phyloP scores from a whole-genome alignment of 2,329 filamentous ascomycete species.

The Drechslera avenae region DNA sequence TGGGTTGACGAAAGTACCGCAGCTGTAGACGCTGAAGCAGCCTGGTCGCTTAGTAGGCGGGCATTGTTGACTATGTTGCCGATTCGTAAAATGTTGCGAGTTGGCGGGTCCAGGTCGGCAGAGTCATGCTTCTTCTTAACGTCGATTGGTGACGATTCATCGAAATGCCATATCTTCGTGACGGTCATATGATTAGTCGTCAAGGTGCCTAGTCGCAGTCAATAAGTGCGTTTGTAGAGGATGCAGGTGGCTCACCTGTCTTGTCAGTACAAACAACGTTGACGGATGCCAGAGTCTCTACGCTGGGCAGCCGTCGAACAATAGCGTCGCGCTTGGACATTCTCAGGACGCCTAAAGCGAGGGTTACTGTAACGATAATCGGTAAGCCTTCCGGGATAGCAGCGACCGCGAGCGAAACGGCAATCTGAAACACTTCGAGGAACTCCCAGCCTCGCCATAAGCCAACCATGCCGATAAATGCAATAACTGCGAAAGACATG shows the following conservation, averaged over 20 bases:
- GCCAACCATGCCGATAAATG: constrained; percentile 87
- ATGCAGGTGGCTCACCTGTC: constrained; percentile 64
- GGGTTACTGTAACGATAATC: constrained; percentile 96
- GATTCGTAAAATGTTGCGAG: constrained; percentile 81
- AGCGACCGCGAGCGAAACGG: constrained; percentile 92
- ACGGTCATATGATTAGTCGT: constrained; percentile 99
- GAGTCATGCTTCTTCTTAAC: constrained; percentile 60
- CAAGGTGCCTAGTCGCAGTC: constrained; percentile 68
- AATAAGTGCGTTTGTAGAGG: not conserved
- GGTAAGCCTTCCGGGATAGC: constrained; percentile 95
- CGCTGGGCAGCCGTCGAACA: constrained; percentile 92
- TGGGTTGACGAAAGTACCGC: constrained; percentile 87
- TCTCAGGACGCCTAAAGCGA: constrained; percentile 90
- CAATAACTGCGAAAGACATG: constrained; percentile 94
- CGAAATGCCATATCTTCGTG: constrained; percentile 95
- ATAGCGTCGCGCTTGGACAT: constrained; percentile 97
- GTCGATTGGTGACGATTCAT: constrained; percentile 63
- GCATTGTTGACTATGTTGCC: constrained; percentile 98
- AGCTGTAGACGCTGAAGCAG: constrained; percentile 72
- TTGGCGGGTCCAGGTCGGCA: constrained; percentile 70
- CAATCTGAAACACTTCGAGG: constrained; percentile 96
- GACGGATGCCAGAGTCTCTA: constrained; percentile 96
- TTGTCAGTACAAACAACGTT: constrained; percentile 99
- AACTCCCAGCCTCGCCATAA: constrained; percentile 87
- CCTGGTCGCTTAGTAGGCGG: constrained; percentile 73